A percentile compares a stretch with the other conserved stretches of the same genome.
Evolutionary conservation across 768 basidiomycete genomes (phyloP).

Genomic region (Tulasnella sp.): DNA sequence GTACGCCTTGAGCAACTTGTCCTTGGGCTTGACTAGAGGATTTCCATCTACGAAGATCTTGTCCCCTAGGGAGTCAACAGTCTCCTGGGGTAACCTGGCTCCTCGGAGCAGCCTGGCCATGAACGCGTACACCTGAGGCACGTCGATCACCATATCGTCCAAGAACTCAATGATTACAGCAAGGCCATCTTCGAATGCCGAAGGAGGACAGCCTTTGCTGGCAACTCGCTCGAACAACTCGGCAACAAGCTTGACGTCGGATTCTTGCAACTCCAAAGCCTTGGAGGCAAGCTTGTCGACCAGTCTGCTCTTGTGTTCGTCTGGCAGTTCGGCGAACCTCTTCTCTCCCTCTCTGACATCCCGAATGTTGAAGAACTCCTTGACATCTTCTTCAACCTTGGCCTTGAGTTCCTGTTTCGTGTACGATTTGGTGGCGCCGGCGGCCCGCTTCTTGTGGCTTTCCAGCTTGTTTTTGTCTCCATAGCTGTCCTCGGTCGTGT

Average conservation of each 20-base stretch:
- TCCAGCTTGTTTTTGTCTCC: slow-evolving; percentile 51
- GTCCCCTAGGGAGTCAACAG: slow-evolving; percentile 48
- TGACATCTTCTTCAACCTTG: slow-evolving; percentile 69
- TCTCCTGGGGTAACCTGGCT: slow-evolving; percentile 59
- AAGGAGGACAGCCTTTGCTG: too few relatives aligned
- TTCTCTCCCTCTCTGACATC: too few relatives aligned
- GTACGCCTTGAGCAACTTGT: slow-evolving; percentile 44
- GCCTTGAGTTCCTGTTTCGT: slow-evolving; percentile 64
- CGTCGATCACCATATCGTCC: too few relatives aligned
- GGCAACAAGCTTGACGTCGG: slow-evolving; percentile 75
- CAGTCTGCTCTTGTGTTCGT: too few relatives aligned
- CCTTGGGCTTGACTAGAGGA: slow-evolving; percentile 45
- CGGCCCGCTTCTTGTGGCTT: slow-evolving; percentile 48
- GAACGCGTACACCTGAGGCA: too few relatives aligned
- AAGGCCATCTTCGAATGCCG: too few relatives aligned
- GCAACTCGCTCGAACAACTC: slow-evolving; percentile 69
- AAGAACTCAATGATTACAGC: too few relatives aligned
- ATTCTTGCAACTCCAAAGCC: slow-evolving; percentile 81
- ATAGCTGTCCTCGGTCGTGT: slow-evolving; percentile 55
- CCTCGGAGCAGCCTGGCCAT: too few relatives aligned
- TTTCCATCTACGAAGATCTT: slow-evolving; percentile 46
- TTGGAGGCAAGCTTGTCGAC: slow-evolving; percentile 73
- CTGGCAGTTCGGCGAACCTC: too few relatives aligned
- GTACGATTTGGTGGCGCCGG: slow-evolving; percentile 37
- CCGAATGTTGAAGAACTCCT: too few relatives aligned